Base-by-base conservation (phyloP, 179 eudicot genomes). In the Carnegiea gigantea region DNA sequence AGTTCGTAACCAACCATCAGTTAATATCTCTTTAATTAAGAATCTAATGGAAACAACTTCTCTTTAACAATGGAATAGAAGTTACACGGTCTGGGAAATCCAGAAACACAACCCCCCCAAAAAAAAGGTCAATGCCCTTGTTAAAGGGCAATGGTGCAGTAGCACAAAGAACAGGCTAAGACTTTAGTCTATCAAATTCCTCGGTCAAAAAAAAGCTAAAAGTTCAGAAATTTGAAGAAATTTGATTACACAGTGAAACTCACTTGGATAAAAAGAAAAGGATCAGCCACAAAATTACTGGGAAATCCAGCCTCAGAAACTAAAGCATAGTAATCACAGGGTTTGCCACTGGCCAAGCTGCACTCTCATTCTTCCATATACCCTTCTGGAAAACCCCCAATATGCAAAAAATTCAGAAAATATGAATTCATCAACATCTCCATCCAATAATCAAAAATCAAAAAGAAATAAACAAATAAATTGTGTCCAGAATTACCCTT, bases 281-380 rank as follows among this genome's bases (percentile, higher is more conserved):
- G 99, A 79, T 96, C 97, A 49, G 99, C 99, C 73, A 96, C 99
- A 87, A 94, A 96, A 85, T 96, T 96, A 83, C 96, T 92, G 46
- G 97, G 94, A 78, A 87, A 92, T 28, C 93, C 98, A 79, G 91
- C 88, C 78, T 86, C 89, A 73, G 99, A 90, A 73, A 86, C 88
- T 23, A 97, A 87, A 76, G 94, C 98, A 78, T 98, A 95, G 98
- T 94, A 71, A 95, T 20, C 46, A 95, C 92, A 9, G 99, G 99
- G 78, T 95, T 95, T 3, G 98, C 93, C 18, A 94, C 92, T 2
- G 99, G 99, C 97, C 99, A 95, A 49, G 99, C 98, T 15, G 91
- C 89, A 83, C 82, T 88, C 59, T 86, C 84, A 81, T 92, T 86
- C 68, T 85, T 91, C 90, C 91, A 84, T 6, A 90, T 79, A 84